phyloP scores from a whole-genome alignment of 192 early-diverging fungal species.

The Gigaspora rosea region DNA sequence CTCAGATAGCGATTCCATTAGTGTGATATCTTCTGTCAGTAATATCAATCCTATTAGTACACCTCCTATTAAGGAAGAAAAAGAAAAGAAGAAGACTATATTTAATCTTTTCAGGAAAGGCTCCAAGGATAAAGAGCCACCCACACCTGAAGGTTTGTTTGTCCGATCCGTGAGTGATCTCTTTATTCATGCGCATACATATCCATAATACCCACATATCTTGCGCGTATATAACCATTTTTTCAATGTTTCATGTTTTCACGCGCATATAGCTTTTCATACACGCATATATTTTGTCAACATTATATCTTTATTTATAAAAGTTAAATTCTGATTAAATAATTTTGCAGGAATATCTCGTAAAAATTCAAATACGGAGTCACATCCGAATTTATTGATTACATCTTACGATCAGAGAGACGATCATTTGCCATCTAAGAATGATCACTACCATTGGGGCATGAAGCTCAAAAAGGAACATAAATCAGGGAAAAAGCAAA shows the following conservation, averaged over 20 bases:
- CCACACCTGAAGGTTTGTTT: conserved; percentile 26
- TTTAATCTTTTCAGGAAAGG: not conserved
- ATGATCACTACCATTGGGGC: not conserved
- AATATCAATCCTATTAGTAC: not conserved
- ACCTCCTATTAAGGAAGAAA: not conserved
- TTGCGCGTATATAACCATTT: not conserved
- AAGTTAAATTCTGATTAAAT: not conserved
- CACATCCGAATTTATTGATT: conserved; percentile 7
- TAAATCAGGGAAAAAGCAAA: no score
- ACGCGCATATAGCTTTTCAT: not conserved
- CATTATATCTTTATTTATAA: not conserved
- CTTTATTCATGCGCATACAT: not conserved
- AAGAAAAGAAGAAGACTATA: conserved; percentile 19
- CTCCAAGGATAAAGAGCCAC: conserved; percentile 22
- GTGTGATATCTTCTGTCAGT: not conserved
- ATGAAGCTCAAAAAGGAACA: no score
- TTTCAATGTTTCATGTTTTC: not conserved
- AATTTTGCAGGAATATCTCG: not conserved
- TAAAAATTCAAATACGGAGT: conserved; percentile 29
- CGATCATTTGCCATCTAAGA: not conserved
- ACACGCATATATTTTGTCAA: not conserved
- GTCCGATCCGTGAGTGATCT: not conserved
- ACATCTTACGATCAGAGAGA: conserved; percentile 13
- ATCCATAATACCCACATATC: not conserved
- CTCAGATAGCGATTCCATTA: conserved; percentile 26